Conservation (phyloP, 176 grass and related monocot genomes). For the Aegilops tauschii region DNA sequence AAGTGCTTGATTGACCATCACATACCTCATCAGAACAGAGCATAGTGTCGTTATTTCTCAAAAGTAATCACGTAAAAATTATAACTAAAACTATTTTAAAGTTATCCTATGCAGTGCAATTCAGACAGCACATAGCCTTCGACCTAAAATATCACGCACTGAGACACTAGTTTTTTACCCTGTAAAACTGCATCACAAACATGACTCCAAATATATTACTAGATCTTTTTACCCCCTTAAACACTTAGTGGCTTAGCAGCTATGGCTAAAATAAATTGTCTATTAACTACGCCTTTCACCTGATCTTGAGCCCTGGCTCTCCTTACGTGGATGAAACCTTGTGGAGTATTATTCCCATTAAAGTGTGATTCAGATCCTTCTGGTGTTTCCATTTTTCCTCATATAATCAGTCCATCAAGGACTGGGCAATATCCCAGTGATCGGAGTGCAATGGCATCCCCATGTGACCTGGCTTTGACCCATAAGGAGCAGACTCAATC, state of each 20-base stretch:
- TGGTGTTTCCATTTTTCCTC: background rate
- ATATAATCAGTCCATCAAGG: background rate
- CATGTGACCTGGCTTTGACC: background rate
- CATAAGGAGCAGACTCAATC: background rate
- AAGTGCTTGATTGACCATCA: background rate
- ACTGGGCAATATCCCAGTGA: background rate
- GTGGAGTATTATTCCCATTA: background rate
- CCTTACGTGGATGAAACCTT: background rate
- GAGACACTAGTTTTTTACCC: background rate
- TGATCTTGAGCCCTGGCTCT: background rate
- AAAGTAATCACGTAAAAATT: background rate
- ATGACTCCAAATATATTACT: slow-evolving; percentile 1
- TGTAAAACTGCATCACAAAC: background rate
- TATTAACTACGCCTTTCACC: background rate
- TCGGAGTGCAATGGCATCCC: background rate
- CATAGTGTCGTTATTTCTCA: background rate
- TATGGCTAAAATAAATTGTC: background rate
- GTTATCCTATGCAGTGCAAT: background rate
- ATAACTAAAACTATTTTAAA: background rate
- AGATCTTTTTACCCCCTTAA: background rate
- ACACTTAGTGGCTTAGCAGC: background rate
- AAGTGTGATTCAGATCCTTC: background rate
- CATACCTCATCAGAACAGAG: background rate
- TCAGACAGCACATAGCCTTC: background rate
- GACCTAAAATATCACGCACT: background rate